Conservation (phyloP, 805 yeast genomes). For the Brettanomyces bruxellensis region DNA sequence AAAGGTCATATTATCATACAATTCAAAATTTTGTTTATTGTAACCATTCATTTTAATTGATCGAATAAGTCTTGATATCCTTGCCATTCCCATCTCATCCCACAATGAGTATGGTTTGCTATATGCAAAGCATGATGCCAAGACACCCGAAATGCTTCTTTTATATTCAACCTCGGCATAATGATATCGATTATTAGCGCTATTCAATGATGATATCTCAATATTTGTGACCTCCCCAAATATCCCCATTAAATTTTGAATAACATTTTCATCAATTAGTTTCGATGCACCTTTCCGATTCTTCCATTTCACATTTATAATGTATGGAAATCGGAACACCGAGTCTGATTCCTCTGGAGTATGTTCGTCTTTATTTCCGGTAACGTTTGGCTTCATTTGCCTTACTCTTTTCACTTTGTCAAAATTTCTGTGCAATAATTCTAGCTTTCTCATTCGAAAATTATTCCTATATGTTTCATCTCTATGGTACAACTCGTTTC, state of each 20-base stretch:
- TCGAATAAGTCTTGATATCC: constrained; percentile 38
- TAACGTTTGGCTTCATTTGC: neutral
- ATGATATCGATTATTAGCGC: constrained; percentile 23
- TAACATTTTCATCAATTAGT: constrained; percentile 22
- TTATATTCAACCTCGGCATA: constrained; percentile 29
- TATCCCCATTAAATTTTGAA: constrained; percentile 32
- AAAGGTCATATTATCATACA: constrained; percentile 3
- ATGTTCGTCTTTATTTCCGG: neutral
- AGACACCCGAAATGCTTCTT: constrained; percentile 18
- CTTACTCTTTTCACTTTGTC: constrained; percentile 8
- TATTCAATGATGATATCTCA: constrained; percentile 4
- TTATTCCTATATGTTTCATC: constrained; percentile 1
- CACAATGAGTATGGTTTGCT: constrained; percentile 31
- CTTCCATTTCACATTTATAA: constrained; percentile 33
- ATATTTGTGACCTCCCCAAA: constrained; percentile 32
- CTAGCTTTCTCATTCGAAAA: constrained; percentile 10
- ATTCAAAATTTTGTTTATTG: no score
- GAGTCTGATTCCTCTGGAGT: neutral
- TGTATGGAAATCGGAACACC: neutral
- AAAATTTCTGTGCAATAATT: constrained; percentile 11
- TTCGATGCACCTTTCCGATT: constrained; percentile 27
- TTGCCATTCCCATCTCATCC: constrained; percentile 36
- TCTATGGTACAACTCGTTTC: constrained; percentile 23
- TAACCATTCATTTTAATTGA: constrained; percentile 9
- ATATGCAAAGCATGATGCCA: constrained; percentile 35